phyloP scores from a whole-genome alignment of 345 rosid genomes.

The Eucalyptus curtisii region DNA sequence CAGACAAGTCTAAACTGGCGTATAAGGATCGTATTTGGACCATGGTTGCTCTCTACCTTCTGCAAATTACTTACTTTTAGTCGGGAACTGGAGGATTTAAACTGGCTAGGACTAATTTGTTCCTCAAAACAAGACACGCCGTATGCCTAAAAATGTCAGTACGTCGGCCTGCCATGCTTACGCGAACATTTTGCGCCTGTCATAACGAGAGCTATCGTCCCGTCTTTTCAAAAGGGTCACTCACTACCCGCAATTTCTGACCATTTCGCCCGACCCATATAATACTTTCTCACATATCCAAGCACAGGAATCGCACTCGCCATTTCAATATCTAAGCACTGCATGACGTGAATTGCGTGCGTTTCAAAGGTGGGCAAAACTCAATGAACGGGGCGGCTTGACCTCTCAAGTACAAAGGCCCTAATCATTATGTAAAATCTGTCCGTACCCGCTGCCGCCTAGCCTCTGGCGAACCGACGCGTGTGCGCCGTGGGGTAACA shows the following conservation, averaged over 20 bases:
- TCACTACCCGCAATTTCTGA: not conserved
- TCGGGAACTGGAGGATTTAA: not conserved
- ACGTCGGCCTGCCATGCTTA: not conserved
- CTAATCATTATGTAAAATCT: not conserved
- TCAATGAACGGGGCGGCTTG: not conserved
- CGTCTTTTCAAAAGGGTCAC: not conserved
- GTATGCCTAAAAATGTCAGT: not conserved
- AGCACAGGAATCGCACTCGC: not conserved
- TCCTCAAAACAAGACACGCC: not conserved
- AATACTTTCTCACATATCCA: not conserved
- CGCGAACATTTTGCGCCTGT: not conserved
- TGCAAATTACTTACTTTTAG: not conserved
- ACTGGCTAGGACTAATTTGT: rapidly evolving
- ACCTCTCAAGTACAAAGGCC: not conserved
- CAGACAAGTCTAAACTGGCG: rapidly evolving
- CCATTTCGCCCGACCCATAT: not conserved
- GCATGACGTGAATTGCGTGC: not conserved
- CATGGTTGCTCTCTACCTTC: not conserved
- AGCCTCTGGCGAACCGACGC: not conserved
- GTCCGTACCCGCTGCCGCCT: not conserved
- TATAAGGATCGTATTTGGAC: not conserved
- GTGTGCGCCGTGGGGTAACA: not conserved
- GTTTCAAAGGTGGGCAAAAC: not conserved
- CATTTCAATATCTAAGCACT: not conserved
- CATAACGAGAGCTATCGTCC: not conserved